These are phyloP conservation scores for Trichoderma hamatum DNA, from an alignment of 2,329 filamentous ascomycete genomes.

Conservation along the genomic window DNA sequence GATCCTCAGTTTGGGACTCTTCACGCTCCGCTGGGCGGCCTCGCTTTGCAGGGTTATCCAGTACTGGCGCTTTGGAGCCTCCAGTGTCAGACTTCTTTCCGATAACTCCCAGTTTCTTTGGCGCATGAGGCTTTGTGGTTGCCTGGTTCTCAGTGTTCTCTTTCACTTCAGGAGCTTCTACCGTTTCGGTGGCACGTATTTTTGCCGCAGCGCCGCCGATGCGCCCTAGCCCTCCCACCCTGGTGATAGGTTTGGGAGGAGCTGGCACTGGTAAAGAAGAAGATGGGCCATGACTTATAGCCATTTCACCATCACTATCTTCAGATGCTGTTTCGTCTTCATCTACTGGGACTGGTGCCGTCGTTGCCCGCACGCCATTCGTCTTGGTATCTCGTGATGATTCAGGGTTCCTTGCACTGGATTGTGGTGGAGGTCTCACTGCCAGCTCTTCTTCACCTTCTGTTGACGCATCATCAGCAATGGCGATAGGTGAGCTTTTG, in stretches of 20 bases:
- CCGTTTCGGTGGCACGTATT: conserved; percentile 25
- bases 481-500: conserved; percentile 30
- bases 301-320: conserved; percentile 39
- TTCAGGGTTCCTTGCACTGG: conserved; percentile 28
- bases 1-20: conserved; percentile 35
- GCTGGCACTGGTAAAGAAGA: conserved; percentile 28
- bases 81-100: conserved; percentile 36
- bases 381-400: conserved; percentile 30
- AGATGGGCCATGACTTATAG: conserved; percentile 30
- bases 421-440: conserved; percentile 31
- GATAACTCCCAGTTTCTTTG: conserved; percentile 42
- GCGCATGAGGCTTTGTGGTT: conserved; percentile 21
- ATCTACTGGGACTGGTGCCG: conserved; percentile 27
- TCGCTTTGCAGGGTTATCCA: background rate
- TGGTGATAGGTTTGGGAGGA: conserved; percentile 33
- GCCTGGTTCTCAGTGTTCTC: conserved; percentile 24
- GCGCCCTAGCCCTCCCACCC: conserved; percentile 44
- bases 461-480: conserved; percentile 38
- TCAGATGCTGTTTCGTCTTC: conserved; percentile 52
- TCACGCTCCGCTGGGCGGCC: conserved; percentile 23
- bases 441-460: conserved; percentile 39
- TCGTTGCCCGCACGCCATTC: conserved; percentile 19
- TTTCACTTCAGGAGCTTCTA: conserved; percentile 17
- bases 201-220: conserved; percentile 44
- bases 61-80: conserved; percentile 2